Evolutionary conservation across 257 asterid genomes (phyloP).

Genomic region (Gentiana straminea): DNA sequence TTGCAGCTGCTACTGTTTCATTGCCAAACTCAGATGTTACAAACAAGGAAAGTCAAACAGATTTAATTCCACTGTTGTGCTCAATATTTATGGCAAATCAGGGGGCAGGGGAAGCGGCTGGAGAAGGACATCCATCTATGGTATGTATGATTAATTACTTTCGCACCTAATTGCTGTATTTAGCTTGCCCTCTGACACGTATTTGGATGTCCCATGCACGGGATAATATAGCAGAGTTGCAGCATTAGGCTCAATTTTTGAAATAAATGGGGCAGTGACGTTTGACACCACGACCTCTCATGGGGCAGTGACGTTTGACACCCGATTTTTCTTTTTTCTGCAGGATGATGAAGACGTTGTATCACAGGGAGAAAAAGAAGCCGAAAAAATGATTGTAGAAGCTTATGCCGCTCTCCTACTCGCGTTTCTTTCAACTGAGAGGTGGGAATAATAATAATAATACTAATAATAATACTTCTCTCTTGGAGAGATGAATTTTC

Average conservation of each 20-base stretch:
- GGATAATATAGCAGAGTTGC: too few relatives aligned
- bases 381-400: slow-evolving; percentile 96
- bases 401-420: slow-evolving; percentile 96
- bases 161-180: too few relatives aligned
- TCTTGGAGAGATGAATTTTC: background rate
- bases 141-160: slow-evolving; percentile 22
- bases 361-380: slow-evolving; percentile 85
- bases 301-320: too few relatives aligned
- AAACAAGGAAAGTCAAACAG: slow-evolving; percentile 24
- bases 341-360: slow-evolving; percentile 86
- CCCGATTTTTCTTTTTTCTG: slow-evolving; percentile 8
- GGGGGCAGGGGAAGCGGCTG: slow-evolving; percentile 68
- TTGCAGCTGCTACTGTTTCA: slow-evolving; percentile 50
- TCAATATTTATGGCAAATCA: slow-evolving; percentile 69
- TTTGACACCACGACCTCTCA: too few relatives aligned
- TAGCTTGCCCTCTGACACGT: too few relatives aligned
- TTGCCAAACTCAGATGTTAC: slow-evolving; percentile 27
- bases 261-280: too few relatives aligned
- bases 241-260: too few relatives aligned
- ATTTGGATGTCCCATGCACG: too few relatives aligned
- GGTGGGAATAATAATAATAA: slow-evolving; percentile 29
- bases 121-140: slow-evolving; percentile 45
- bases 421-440: slow-evolving; percentile 91
- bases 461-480: background rate
- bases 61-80: slow-evolving; percentile 54